A percentile compares a stretch with the other conserved stretches of the same genome.
phyloP scores from a whole-genome alignment of 192 early-diverging fungal genomes.

The Backusella liffmaniae region DNA sequence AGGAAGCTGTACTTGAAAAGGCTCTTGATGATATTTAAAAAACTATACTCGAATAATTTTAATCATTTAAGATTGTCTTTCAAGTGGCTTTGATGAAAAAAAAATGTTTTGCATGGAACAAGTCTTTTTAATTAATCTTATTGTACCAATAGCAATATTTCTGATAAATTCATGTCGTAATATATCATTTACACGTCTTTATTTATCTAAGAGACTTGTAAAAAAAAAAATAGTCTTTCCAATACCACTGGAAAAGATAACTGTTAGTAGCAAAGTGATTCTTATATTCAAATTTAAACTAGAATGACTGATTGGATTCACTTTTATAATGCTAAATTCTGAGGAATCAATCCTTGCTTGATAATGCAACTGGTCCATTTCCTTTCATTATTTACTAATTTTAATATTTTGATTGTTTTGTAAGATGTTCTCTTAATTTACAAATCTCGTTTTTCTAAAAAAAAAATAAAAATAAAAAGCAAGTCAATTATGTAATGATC shows the following conservation, averaged over 20 bases:
- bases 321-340: not conserved
- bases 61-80: not conserved
- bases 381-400: slow-evolving; percentile 1
- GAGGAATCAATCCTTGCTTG: not conserved
- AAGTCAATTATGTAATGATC: not conserved
- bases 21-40: not conserved
- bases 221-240: no score
- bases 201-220: not conserved
- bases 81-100: no score
- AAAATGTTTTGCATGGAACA: no score
- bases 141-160: no score
- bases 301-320: not conserved
- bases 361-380: not conserved
- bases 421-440: not conserved
- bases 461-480: not conserved
- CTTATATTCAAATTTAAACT: not conserved
- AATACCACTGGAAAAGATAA: no score
- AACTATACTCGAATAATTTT: not conserved
- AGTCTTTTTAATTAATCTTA: no score
- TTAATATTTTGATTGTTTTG: not conserved
- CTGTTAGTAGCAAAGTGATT: not conserved
- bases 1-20: not conserved
- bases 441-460: not conserved
- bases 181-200: no score
- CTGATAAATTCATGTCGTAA: no score